A percentile compares a stretch with the other conserved stretches of the same genome.
Conservation (phyloP, 75 land plant genomes). For the Pinus tabuliformis region DNA sequence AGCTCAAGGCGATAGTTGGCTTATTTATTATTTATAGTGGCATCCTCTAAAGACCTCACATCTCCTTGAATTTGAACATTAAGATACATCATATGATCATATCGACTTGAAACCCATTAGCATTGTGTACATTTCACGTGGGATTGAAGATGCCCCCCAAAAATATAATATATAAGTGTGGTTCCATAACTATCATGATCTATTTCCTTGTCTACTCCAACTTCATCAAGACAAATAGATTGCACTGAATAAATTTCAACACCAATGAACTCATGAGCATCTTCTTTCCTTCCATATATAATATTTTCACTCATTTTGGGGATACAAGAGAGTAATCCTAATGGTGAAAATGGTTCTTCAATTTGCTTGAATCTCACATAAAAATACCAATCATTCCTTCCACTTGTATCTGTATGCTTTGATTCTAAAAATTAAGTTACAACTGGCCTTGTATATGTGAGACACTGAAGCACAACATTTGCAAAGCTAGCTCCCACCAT, state of each 20-base stretch:
- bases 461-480: slow-evolving; percentile 91
- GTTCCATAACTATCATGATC: slow-evolving; percentile 73
- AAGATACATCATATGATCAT: too few relatives aligned
- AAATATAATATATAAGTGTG: slow-evolving; percentile 84
- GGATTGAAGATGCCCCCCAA: slow-evolving; percentile 91
- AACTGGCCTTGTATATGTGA: slow-evolving; percentile 72
- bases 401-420: slow-evolving; percentile 57
- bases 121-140: neutral
- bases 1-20: too few relatives aligned
- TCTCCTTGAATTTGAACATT: too few relatives aligned
- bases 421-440: slow-evolving; percentile 74
- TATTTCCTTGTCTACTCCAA: slow-evolving; percentile 78
- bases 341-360: slow-evolving; percentile 70
- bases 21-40: too few relatives aligned
- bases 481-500: slow-evolving; percentile 98
- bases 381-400: slow-evolving; percentile 77
- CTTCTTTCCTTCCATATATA: slow-evolving; percentile 86
- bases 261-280: slow-evolving; percentile 95
- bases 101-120: too few relatives aligned
- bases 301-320: slow-evolving; percentile 78
- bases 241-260: slow-evolving; percentile 96
- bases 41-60: too few relatives aligned
- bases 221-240: slow-evolving; percentile 77
- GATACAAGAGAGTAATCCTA: slow-evolving; percentile 63
- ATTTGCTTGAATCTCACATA: slow-evolving; percentile 57